Percentiles rank a stretch among this genome's conserved stretches.
phyloP scores from a whole-genome alignment of 495 filamentous ascomycete species.

The Clohesyomyces aquaticus region DNA sequence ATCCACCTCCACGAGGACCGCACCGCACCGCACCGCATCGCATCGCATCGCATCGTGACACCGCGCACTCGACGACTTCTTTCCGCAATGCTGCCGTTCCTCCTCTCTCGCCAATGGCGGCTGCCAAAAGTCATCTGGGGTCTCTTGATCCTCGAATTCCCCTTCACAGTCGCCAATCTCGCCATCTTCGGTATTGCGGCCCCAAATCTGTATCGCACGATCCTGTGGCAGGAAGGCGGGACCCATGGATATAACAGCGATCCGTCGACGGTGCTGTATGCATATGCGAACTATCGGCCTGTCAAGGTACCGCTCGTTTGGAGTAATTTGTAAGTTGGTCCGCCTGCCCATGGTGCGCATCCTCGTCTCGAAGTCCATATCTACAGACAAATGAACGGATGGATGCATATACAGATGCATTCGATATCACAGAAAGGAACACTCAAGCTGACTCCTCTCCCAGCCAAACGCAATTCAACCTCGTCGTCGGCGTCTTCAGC shows the following conservation, averaged over 20 bases:
- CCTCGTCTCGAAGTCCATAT: too few species aligned
- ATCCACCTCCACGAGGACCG: slow-evolving; percentile 5
- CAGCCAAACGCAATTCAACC: slow-evolving; percentile 80
- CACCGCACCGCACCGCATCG: slow-evolving; percentile 6
- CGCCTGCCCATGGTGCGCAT: too few species aligned
- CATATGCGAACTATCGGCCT: slow-evolving; percentile 72
- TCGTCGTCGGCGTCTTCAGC: slow-evolving; percentile 77
- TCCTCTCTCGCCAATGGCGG: slow-evolving; percentile 57
- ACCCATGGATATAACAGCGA: slow-evolving; percentile 83
- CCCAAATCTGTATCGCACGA: slow-evolving; percentile 76
- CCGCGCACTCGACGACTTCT: slow-evolving; percentile 3
- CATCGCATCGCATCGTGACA: slow-evolving; percentile 1
- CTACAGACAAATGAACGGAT: too few species aligned
- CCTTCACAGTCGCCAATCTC: slow-evolving; percentile 68
- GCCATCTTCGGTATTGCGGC: slow-evolving; percentile 81
- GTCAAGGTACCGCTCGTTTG: slow-evolving; percentile 75
- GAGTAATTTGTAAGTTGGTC: slow-evolving; percentile 67
- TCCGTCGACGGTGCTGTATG: slow-evolving; percentile 72
- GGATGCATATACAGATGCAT: too few species aligned
- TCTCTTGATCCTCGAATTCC: slow-evolving; percentile 71
- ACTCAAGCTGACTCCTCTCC: slow-evolving; percentile 31
- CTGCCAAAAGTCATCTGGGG: slow-evolving; percentile 63
- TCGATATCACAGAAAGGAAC: too few species aligned
- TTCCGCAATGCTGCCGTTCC: slow-evolving; percentile 25
- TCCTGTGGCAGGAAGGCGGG: slow-evolving; percentile 79